These are phyloP conservation scores for Platanus orientalis DNA, from an alignment of 164 flowering plant genomes.

Conservation along the genomic window DNA sequence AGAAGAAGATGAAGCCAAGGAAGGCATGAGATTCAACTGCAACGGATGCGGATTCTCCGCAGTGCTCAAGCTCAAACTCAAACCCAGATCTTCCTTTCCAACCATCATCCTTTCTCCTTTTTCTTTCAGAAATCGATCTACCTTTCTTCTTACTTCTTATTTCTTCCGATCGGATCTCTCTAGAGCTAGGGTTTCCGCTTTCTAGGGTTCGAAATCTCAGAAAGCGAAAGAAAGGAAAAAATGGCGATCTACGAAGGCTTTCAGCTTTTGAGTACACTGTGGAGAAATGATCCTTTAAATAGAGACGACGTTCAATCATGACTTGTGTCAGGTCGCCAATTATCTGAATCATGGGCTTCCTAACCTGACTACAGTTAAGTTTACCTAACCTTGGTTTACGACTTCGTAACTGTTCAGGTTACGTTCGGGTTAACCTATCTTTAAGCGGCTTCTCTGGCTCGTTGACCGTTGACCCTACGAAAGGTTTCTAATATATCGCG, in stretches of 20 bases:
- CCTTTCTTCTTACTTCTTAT: neutral
- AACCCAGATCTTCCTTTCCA: conserved; percentile 65
- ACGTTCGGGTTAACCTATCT: too few species aligned
- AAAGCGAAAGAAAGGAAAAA: too few species aligned
- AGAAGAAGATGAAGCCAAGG: conserved; percentile 18
- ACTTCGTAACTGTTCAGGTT: neutral
- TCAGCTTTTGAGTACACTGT: conserved; percentile 6
- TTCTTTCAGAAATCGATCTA: neutral
- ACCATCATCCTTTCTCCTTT: conserved; percentile 29
- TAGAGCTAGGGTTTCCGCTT: neutral
- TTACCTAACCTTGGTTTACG: neutral
- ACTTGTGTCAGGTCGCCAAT: conserved; percentile 46
- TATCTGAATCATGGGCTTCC: conserved; percentile 46
- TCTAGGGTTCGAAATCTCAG: neutral
- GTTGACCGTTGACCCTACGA: too few species aligned
- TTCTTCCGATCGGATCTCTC: neutral
- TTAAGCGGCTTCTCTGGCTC: too few species aligned
- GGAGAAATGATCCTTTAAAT: conserved; percentile 20
- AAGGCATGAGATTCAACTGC: conserved; percentile 49
- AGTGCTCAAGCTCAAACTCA: conserved; percentile 56
- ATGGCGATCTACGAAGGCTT: neutral
- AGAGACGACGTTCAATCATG: conserved; percentile 43
- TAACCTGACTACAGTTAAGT: conserved; percentile 7
- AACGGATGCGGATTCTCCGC: conserved; percentile 24
- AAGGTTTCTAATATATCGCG: too few species aligned